Evolutionary conservation across 148 eudicot species (phyloP).

Genomic region (Mesembryanthemum crystallinum): DNA sequence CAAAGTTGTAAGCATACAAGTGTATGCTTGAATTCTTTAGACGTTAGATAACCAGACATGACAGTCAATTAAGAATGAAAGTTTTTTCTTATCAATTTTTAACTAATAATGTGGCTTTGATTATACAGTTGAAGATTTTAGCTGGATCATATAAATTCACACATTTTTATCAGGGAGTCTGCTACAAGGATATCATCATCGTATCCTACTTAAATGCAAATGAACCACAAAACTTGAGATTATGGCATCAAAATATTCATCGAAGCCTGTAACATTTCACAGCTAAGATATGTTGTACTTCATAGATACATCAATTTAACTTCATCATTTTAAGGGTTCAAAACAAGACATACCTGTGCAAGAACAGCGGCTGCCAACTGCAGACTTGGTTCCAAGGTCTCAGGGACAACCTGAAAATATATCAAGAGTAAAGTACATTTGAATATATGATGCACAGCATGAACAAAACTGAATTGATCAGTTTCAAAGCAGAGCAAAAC

Average conservation of each 20-base stretch:
- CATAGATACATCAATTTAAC: background rate
- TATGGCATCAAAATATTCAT: background rate
- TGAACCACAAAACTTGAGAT: background rate
- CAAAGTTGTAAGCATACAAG: background rate
- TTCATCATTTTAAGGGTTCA: background rate
- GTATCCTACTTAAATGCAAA: background rate
- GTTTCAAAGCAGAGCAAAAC: background rate
- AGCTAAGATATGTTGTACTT: background rate
- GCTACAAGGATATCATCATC: background rate
- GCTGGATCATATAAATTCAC: background rate
- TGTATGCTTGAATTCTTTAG: background rate
- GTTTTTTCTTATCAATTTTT: background rate
- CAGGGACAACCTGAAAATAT: slow-evolving; percentile 75
- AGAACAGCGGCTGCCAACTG: slow-evolving; percentile 97
- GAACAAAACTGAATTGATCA: background rate
- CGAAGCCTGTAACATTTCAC: background rate
- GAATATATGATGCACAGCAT: background rate
- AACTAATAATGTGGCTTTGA: background rate
- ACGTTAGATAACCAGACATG: background rate
- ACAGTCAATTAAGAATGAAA: background rate
- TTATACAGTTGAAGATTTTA: background rate
- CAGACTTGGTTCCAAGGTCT: slow-evolving; percentile 93
- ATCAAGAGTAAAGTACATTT: slow-evolving; percentile 13
- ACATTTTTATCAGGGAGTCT: background rate
- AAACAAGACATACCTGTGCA: slow-evolving; percentile 63